Percentiles rank a stretch among this genome's conserved stretches.
phyloP scores from a whole-genome alignment of 2,329 filamentous ascomycete species.

The Helminthosporium solani region DNA sequence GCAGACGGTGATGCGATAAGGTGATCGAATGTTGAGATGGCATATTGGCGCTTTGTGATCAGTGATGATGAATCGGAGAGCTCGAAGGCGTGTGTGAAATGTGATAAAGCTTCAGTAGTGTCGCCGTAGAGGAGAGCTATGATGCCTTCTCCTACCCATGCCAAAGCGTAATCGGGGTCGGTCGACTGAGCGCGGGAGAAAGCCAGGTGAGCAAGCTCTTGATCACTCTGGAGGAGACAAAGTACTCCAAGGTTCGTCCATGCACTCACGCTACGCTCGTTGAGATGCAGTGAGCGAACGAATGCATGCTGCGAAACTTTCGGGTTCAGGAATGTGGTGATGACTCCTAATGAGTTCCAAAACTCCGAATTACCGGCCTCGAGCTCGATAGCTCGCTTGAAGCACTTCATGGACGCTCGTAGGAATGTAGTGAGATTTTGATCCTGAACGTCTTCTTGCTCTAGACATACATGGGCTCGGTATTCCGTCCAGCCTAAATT shows the following conservation, averaged over 20 bases:
- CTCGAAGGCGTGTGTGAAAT: conserved; percentile 94
- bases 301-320: conserved; percentile 91
- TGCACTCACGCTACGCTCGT: conserved; percentile 77
- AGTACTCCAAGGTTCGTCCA: conserved; percentile 93
- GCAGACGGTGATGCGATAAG: conserved; percentile 60
- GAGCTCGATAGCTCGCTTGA: conserved; percentile 93
- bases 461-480: conserved; percentile 70
- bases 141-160: conserved; percentile 91
- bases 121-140: conserved; percentile 78
- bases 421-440: conserved; percentile 64
- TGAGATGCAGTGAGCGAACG: conserved; percentile 86
- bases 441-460: conserved; percentile 34
- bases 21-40: conserved; percentile 79
- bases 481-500: conserved; percentile 95
- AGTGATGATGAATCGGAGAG: conserved; percentile 77
- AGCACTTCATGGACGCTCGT: conserved; percentile 80
- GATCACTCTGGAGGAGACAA: conserved; percentile 80
- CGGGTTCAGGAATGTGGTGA: conserved; percentile 81
- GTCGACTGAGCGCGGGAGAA: conserved; percentile 91
- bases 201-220: conserved; percentile 81
- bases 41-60: conserved; percentile 75
- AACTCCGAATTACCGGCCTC: conserved; percentile 94
- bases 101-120: conserved; percentile 70
- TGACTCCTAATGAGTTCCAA: conserved; percentile 94
- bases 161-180: conserved; percentile 89